Conservation (phyloP, 306 rosid genomes). For the Comarum palustre region DNA sequence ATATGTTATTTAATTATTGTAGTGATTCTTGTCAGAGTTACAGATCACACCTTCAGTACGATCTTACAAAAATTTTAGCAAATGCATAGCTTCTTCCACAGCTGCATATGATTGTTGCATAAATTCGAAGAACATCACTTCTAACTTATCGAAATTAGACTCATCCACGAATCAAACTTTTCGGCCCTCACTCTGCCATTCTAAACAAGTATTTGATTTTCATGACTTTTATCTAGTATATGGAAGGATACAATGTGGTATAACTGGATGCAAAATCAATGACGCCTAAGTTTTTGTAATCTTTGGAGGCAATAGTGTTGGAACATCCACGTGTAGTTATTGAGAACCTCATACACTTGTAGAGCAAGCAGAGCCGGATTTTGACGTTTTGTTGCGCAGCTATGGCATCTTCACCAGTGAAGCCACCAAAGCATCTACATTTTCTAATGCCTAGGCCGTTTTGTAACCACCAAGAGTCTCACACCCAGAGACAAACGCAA, state of each 20-base stretch:
- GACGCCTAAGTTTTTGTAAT: background rate
- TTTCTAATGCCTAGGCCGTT: background rate
- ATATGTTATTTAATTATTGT: background rate
- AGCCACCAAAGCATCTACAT: constrained; percentile 2
- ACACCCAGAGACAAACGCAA: background rate
- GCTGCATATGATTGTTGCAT: background rate
- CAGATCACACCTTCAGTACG: background rate
- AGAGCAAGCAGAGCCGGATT: background rate
- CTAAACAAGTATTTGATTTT: background rate
- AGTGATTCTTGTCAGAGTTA: constrained; percentile 4
- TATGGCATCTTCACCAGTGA: background rate
- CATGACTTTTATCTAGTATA: background rate
- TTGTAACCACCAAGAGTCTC: constrained; percentile 1
- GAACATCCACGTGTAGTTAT: background rate
- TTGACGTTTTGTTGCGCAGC: constrained; percentile 5
- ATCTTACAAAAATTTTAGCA: background rate
- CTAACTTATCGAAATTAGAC: background rate
- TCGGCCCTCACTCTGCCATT: background rate
- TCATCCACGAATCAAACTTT: background rate
- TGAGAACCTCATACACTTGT: background rate
- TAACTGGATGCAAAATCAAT: background rate
- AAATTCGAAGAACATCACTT: background rate
- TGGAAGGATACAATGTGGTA: background rate
- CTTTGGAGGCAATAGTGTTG: background rate
- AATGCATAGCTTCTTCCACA: constrained; percentile 7